These are phyloP conservation scores for Jamesozyma gamospora DNA, from an alignment of 805 yeast species.

Conservation along the genomic window DNA sequence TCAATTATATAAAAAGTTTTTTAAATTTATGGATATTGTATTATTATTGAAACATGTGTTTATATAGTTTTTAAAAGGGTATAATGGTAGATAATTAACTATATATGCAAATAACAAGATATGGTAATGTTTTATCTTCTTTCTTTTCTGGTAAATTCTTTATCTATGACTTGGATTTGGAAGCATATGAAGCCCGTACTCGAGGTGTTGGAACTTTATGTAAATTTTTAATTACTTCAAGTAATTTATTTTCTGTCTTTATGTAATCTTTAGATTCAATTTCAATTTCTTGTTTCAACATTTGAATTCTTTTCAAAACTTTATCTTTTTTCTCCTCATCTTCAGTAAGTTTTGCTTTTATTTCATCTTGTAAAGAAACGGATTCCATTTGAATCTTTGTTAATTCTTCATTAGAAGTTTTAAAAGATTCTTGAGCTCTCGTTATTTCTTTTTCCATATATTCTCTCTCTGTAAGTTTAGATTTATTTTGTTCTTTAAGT, in stretches of 20 bases:
- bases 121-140: too few relatives aligned
- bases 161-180: constrained; percentile 5
- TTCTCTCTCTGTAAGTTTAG: constrained; percentile 46
- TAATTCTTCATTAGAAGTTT: constrained; percentile 34
- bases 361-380: constrained; percentile 8
- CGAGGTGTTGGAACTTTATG: constrained; percentile 19
- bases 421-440: constrained; percentile 41
- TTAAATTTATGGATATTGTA: too few relatives aligned
- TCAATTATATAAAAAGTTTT: background rate
- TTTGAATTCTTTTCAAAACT: constrained; percentile 7
- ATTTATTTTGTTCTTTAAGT: constrained; percentile 35
- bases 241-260: constrained; percentile 11
- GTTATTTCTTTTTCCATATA: constrained; percentile 54
- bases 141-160: too few relatives aligned
- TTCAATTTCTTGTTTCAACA: constrained; percentile 8
- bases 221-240: constrained; percentile 12
- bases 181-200: constrained; percentile 12
- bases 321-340: constrained; percentile 4
- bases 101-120: too few relatives aligned
- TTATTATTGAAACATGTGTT: background rate
- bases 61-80: background rate
- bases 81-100: too few relatives aligned
- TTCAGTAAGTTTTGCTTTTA: constrained; percentile 8
- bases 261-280: constrained; percentile 8
- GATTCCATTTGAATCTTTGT: constrained; percentile 8